Conservation (phyloP, 495 filamentous ascomycete species). For the Annulohypoxylon nitens region DNA sequence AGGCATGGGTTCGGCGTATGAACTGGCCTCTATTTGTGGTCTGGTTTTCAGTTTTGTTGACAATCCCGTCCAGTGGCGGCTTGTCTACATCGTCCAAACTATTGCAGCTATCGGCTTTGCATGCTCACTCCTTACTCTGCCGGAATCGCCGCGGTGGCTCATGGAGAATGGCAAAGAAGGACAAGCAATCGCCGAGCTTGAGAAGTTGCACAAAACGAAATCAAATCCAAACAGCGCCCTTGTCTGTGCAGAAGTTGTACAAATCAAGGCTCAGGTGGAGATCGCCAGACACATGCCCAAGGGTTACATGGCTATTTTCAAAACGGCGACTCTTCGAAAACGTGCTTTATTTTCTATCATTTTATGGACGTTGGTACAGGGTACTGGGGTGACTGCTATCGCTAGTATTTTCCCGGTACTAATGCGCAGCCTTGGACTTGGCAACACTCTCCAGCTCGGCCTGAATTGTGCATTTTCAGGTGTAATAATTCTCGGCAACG, state of each 20-base stretch:
- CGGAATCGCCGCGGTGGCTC: slow-evolving; percentile 6
- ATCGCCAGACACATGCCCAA: slow-evolving; percentile 21
- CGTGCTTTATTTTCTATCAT: slow-evolving; percentile 6
- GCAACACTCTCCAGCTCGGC: slow-evolving; percentile 28
- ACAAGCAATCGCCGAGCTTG: slow-evolving; percentile 26
- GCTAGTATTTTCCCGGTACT: slow-evolving; percentile 29
- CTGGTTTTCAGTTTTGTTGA: slow-evolving; percentile 5
- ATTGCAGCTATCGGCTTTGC: not conserved
- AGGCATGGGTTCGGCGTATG: not conserved
- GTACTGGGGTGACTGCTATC: not conserved
- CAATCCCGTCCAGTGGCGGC: not conserved
- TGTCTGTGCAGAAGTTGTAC: slow-evolving; percentile 25
- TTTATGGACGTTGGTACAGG: not conserved
- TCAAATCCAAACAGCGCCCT: slow-evolving; percentile 29
- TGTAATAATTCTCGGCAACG: slow-evolving; percentile 4
- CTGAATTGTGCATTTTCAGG: slow-evolving; percentile 25
- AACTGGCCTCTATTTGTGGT: not conserved
- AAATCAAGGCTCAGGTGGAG: slow-evolving; percentile 32
- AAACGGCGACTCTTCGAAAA: not conserved
- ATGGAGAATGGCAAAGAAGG: slow-evolving; percentile 11
- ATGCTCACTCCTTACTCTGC: not conserved
- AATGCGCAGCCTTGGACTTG: slow-evolving; percentile 28
- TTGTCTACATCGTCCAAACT: not conserved
- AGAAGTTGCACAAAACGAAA: slow-evolving; percentile 22
- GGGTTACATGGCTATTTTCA: slow-evolving; percentile 12